Evolutionary conservation across 2,329 filamentous ascomycete genomes (phyloP).

Genomic region (Sarocladium oryzae): DNA sequence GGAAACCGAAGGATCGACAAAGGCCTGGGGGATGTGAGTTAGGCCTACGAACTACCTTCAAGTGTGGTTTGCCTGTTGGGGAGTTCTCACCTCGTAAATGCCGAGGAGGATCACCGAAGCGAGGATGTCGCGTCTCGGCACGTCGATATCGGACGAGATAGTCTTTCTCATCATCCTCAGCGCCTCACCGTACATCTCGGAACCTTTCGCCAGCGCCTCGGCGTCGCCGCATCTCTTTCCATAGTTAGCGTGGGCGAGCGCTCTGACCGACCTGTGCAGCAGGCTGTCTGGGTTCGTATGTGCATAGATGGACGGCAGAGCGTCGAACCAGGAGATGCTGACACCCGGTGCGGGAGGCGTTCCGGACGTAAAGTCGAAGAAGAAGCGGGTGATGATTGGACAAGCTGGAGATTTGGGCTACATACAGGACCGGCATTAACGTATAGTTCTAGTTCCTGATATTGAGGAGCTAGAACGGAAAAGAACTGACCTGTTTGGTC

Average conservation of each 20-base stretch:
- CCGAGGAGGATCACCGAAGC: background rate
- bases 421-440: background rate
- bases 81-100: background rate
- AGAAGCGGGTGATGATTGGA: background rate
- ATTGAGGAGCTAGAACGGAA: background rate
- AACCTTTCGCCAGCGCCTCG: background rate
- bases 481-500: background rate
- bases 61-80: too few relatives aligned
- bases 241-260: slow-evolving; percentile 9
- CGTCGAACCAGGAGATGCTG: slow-evolving; percentile 9
- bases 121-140: background rate
- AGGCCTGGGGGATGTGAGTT: background rate
- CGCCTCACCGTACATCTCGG: background rate
- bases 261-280: slow-evolving; percentile 5
- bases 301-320: slow-evolving; percentile 6
- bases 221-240: slow-evolving; percentile 5
- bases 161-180: background rate
- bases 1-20: slow-evolving; percentile 1
- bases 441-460: background rate
- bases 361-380: background rate
- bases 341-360: background rate
- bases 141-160: background rate
- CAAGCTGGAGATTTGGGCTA: background rate
- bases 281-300: background rate
- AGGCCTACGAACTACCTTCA: too few relatives aligned